Evolutionary conservation across 202 grass and related monocot genomes (phyloP), one percentile per base, ranked within the genome.

Genomic region (Carex sylvatica): DNA sequence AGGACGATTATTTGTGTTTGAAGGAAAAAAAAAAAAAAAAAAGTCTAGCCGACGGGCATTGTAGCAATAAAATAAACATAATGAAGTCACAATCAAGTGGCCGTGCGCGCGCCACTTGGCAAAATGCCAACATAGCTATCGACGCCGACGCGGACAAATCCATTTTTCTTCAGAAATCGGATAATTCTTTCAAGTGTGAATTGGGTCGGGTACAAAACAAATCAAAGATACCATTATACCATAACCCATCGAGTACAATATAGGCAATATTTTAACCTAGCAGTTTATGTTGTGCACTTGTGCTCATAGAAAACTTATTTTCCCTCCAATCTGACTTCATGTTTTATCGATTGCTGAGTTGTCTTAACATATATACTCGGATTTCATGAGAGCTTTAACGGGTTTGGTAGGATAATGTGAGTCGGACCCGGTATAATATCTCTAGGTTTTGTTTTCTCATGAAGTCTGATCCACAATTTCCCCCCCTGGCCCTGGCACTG

Each of bases 381-480:
- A 44, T 65, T 64, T 18, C 20, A 52, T 31, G 9, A 52, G 61
- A 5, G 30, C 20, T 42, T 40, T 42, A 5, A 13, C 35, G 36
- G 12, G 23, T 61, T 64, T 64, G 13, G 1, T 35, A 10, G 31
- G 16, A 61, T 40, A 81, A 81, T 31, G 6, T 14, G 24, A 64
- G 2, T 23, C 35, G 2, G 18, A 81, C n/a, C 59, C 58, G 76
- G 36, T 81, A 47, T 81, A 47, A 52, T 26, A 80, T 63, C 78
- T 65, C 78, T 80, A 80, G 78, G 78, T 80, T 65, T 80, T 80
- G 78, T 42, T 65, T 80, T 64, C 36, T 64, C 61, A 47, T 5
- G 18, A 65, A 66, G 40, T 47, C 16, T 81, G 78, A 81, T 47
- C 78, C 78, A 81, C 78, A 66, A 31, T 22, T 81, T 61, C 16